Evolutionary conservation across 306 rosid species (phyloP).

Genomic region (Hippophae tibetana): DNA sequence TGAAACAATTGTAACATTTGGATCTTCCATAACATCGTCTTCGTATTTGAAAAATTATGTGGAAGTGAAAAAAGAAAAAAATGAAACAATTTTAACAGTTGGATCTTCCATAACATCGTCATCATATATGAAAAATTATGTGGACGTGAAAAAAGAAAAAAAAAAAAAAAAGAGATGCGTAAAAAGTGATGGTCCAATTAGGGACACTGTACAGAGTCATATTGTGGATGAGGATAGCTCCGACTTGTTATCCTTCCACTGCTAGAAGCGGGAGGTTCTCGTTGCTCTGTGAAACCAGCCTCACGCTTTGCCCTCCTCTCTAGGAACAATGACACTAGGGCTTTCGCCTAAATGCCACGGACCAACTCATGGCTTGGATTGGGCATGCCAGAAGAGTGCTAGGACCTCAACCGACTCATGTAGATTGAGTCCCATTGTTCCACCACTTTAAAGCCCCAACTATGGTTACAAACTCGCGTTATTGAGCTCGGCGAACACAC

Average conservation of each 20-base stretch:
- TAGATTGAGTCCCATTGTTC: not conserved
- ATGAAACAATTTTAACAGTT: not conserved
- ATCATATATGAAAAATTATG: no score
- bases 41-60: no score
- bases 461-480: constrained; percentile 6
- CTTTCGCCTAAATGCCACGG: not conserved
- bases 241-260: constrained; percentile 19
- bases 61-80: no score
- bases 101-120: no score
- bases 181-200: constrained; percentile 11
- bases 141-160: no score
- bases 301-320: constrained; percentile 16
- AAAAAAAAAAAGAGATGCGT: no score
- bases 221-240: not conserved
- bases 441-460: constrained; percentile 3
- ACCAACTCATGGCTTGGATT: not conserved
- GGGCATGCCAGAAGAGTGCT: not conserved
- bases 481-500: not conserved
- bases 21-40: no score
- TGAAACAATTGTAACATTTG: not conserved
- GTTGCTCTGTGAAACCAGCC: constrained; percentile 33
- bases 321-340: not conserved
- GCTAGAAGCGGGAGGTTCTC: constrained; percentile 16
- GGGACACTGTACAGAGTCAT: not conserved
- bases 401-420: not conserved